phyloP scores from a whole-genome alignment of 495 filamentous ascomycete species.

The Aspergillus mulundensis region DNA sequence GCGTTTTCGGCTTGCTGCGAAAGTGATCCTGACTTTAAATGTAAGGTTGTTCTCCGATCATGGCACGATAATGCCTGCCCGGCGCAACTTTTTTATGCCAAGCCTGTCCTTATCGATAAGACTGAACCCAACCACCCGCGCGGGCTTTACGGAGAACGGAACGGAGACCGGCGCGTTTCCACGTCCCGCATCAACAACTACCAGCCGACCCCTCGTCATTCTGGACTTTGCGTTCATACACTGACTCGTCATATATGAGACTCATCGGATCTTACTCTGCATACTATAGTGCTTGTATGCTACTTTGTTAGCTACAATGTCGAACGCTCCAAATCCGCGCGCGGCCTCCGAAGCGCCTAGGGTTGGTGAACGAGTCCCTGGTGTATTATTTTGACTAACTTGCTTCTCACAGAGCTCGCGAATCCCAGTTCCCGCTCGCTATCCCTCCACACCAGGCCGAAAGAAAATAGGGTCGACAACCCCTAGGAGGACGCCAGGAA shows the following conservation, averaged over 20 bases:
- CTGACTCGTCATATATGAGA: not conserved
- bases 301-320: slow-evolving; percentile 21
- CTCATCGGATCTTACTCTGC: not conserved
- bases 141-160: slow-evolving; percentile 18
- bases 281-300: not conserved
- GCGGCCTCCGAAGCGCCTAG: slow-evolving; percentile 18
- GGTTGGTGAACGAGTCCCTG: slow-evolving; percentile 29
- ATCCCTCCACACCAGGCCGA: slow-evolving; percentile 41
- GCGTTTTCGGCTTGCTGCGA: not conserved
- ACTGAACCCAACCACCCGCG: not conserved
- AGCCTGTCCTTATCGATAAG: slow-evolving; percentile 41
- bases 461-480: slow-evolving; percentile 21
- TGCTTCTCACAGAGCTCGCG: slow-evolving; percentile 31
- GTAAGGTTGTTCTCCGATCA: not conserved
- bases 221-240: not conserved
- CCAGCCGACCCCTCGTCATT: slow-evolving; percentile 1
- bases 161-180: not conserved
- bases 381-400: not conserved
- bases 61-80: not conserved
- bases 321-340: slow-evolving; percentile 36
- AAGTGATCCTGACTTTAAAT: not conserved
- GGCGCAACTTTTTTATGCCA: slow-evolving; percentile 19
- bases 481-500: slow-evolving; percentile 35
- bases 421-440: slow-evolving; percentile 31
- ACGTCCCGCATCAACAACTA: not conserved